These are phyloP conservation scores for Porcisia deanei DNA, from an alignment of 208 protist species.

Conservation along the genomic window DNA sequence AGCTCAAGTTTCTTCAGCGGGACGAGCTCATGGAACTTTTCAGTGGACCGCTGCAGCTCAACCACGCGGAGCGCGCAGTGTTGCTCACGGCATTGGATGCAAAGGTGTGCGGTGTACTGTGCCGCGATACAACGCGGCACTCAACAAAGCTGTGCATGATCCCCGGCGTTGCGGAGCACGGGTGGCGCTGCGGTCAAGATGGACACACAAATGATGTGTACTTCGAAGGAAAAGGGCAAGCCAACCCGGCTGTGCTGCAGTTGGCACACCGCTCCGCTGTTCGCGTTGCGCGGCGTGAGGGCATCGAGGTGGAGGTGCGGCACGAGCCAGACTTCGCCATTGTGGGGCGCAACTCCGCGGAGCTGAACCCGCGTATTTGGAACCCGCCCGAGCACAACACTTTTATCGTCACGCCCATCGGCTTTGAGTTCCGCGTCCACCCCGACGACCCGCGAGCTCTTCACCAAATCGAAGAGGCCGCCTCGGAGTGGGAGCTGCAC, in stretches of 20 bases:
- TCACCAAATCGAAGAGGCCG: slow-evolving; percentile 76
- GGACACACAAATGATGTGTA: slow-evolving; percentile 90
- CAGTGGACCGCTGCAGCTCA: slow-evolving; percentile 44
- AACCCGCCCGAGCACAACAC: slow-evolving; percentile 59
- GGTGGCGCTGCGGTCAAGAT: slow-evolving; percentile 83
- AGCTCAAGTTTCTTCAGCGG: slow-evolving; percentile 71
- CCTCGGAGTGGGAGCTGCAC: slow-evolving; percentile 81
- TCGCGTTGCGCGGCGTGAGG: slow-evolving; percentile 47
- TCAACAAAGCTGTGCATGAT: slow-evolving; percentile 78
- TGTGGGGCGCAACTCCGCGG: slow-evolving; percentile 58
- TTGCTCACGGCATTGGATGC: slow-evolving; percentile 63
- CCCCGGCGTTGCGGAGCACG: slow-evolving; percentile 58
- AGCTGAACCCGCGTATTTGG: slow-evolving; percentile 81
- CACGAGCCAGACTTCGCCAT: slow-evolving; percentile 79
- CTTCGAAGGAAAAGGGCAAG: slow-evolving; percentile 85
- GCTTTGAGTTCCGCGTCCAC: slow-evolving; percentile 91
- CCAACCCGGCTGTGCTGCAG: slow-evolving; percentile 64
- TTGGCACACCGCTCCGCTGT: slow-evolving; percentile 59
- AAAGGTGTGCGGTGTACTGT: slow-evolving; percentile 88
- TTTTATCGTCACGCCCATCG: slow-evolving; percentile 77
- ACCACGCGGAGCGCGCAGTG: slow-evolving; percentile 53
- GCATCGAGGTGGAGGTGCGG: slow-evolving; percentile 72
- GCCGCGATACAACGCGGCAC: slow-evolving; percentile 57
- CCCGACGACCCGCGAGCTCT: slow-evolving; percentile 74
- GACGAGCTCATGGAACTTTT: slow-evolving; percentile 69